Evolutionary conservation across 805 yeast species (phyloP).

Genomic region (Yarrowia deformans): DNA sequence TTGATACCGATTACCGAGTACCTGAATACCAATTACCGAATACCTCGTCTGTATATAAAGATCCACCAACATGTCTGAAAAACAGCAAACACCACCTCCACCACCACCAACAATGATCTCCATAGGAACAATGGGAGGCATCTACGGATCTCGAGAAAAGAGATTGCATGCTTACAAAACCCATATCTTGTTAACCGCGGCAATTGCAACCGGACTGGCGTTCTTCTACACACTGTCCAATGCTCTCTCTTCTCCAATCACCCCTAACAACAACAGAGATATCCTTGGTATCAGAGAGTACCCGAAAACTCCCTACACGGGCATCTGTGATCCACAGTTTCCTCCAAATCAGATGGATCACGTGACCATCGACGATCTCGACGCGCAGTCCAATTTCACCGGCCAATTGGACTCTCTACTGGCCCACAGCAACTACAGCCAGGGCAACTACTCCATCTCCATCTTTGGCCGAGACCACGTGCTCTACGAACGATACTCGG

Average conservation of each 20-base stretch:
- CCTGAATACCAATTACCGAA: not conserved
- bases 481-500: constrained; percentile 18
- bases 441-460: constrained; percentile 32
- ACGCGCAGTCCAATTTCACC: not conserved
- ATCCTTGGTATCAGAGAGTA: too few species aligned
- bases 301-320: not conserved
- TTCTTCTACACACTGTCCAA: not conserved
- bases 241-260: too few species aligned
- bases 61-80: not conserved
- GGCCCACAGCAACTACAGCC: not conserved
- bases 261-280: too few species aligned
- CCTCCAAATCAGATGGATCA: constrained; percentile 9
- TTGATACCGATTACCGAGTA: too few species aligned
- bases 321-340: constrained; percentile 13
- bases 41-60: not conserved
- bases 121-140: not conserved
- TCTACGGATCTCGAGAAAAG: constrained; percentile 1
- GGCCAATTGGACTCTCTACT: not conserved
- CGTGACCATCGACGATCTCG: constrained; percentile 1
- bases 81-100: not conserved
- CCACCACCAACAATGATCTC: not conserved
- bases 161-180: not conserved
- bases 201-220: not conserved
- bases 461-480: constrained; percentile 1
- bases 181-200: not conserved